Conservation (phyloP, 75 land plant genomes). For the Azolla pinnata region DNA sequence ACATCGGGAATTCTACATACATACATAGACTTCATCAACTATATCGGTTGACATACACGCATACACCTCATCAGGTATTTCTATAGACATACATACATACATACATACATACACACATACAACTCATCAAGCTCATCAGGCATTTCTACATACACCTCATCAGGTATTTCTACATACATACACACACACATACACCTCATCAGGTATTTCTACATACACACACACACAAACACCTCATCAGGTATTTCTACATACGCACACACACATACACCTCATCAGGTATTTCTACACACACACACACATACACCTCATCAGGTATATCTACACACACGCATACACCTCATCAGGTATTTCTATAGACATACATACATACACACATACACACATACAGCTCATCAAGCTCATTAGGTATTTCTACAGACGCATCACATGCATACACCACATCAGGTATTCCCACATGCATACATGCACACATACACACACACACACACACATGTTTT, state of each 20-base stretch:
- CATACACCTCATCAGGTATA: not conserved
- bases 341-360: not conserved
- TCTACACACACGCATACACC: not conserved
- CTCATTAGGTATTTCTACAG: no score
- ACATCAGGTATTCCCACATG: not conserved
- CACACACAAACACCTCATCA: not conserved
- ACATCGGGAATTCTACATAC: no score
- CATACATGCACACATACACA: slow-evolving; percentile 1
- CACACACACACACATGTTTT: not conserved
- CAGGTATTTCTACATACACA: no score
- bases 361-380: slow-evolving; percentile 1
- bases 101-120: slow-evolving; percentile 1
- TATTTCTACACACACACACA: not conserved
- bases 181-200: slow-evolving; percentile 4
- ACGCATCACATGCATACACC: not conserved
- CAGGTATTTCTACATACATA: not conserved
- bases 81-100: not conserved
- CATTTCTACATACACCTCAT: not conserved
- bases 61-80: not conserved
- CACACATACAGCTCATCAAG: not conserved
- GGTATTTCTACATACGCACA: not conserved
- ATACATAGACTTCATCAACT: not conserved
- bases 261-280: no score
- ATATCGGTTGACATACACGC: not conserved
- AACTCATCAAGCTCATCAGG: no score